Percentiles rank a stretch among this genome's conserved stretches.
Evolutionary conservation across 2,329 filamentous ascomycete genomes (phyloP).

Genomic region (Ascomycota sp.): DNA sequence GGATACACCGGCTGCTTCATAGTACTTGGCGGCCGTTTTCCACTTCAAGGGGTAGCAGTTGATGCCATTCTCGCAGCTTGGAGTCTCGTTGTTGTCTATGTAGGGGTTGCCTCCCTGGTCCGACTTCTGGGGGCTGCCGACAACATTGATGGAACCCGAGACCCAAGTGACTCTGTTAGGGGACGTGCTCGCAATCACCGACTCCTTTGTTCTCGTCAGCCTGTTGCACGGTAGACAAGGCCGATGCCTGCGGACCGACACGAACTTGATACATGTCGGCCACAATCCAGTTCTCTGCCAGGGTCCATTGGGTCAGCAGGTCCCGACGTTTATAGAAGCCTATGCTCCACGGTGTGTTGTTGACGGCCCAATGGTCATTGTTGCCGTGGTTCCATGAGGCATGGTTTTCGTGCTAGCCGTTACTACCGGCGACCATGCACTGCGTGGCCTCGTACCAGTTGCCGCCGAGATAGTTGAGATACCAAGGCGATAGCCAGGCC

Average conservation of each 20-base stretch:
- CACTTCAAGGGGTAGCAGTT: slow-evolving; percentile 33
- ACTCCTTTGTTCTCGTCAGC: slow-evolving; percentile 14
- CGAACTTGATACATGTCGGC: slow-evolving; percentile 31
- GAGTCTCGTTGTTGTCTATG: slow-evolving; percentile 29
- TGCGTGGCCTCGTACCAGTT: slow-evolving; percentile 28
- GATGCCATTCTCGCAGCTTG: slow-evolving; percentile 20
- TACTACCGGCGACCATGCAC: slow-evolving; percentile 29
- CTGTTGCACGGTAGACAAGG: no score
- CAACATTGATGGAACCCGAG: slow-evolving; percentile 29
- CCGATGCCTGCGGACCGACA: slow-evolving; percentile 1
- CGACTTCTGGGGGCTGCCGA: slow-evolving; percentile 19
- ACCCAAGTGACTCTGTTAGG: slow-evolving; percentile 31
- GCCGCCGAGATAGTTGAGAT: slow-evolving; percentile 33
- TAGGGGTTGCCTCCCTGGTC: slow-evolving; percentile 22
- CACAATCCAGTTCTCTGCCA: slow-evolving; percentile 32
- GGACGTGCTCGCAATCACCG: slow-evolving; percentile 28
- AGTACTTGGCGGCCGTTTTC: slow-evolving; percentile 28
- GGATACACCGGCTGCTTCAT: slow-evolving; percentile 23
- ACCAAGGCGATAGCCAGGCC: slow-evolving; percentile 27
- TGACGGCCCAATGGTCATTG: slow-evolving; percentile 31
- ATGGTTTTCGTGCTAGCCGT: slow-evolving; percentile 31
- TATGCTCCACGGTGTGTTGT: slow-evolving; percentile 32
- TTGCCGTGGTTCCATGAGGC: slow-evolving; percentile 26
- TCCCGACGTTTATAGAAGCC: slow-evolving; percentile 28
- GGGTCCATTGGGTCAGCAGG: slow-evolving; percentile 31